Evolutionary conservation across 2,329 filamentous ascomycete genomes (phyloP).

Genomic region (Dactylonectria estremocensis): DNA sequence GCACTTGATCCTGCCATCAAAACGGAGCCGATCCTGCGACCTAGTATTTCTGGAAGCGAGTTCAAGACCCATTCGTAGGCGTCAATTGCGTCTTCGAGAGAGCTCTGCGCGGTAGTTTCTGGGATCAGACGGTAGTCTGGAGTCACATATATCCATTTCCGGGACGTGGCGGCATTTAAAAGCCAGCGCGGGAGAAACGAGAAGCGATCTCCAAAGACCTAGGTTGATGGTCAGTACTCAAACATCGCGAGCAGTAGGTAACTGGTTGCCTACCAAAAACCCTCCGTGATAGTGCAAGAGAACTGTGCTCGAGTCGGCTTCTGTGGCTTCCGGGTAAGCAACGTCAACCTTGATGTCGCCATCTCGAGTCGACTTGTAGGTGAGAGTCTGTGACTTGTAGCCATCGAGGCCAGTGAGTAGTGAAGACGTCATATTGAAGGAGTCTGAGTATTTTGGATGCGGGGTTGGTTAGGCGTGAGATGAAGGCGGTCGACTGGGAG

Average conservation of each 20-base stretch:
- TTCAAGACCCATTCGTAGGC: slow-evolving; percentile 42
- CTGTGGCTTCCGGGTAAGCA: slow-evolving; percentile 34
- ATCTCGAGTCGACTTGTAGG: slow-evolving; percentile 31
- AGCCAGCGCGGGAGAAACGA: slow-evolving; percentile 43
- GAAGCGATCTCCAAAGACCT: slow-evolving; percentile 43
- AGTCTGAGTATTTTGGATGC: not conserved
- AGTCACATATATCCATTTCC: slow-evolving; percentile 44
- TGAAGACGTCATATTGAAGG: not conserved
- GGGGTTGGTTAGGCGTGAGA: not conserved
- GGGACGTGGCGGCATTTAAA: slow-evolving; percentile 32
- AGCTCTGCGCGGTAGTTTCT: slow-evolving; percentile 38
- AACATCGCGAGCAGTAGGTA: rapidly evolving
- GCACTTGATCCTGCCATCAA: slow-evolving; percentile 43
- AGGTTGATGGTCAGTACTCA: not conserved
- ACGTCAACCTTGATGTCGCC: slow-evolving; percentile 39
- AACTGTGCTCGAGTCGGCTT: slow-evolving; percentile 28
- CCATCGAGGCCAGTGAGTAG: slow-evolving; percentile 1
- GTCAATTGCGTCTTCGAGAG: slow-evolving; percentile 37
- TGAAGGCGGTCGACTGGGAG: not conserved
- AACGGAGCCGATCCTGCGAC: slow-evolving; percentile 28
- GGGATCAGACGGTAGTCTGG: slow-evolving; percentile 44
- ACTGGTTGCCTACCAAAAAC: slow-evolving; percentile 33
- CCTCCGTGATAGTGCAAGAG: slow-evolving; percentile 43
- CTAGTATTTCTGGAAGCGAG: slow-evolving; percentile 19
- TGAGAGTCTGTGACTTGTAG: slow-evolving; percentile 36